phyloP scores from a whole-genome alignment of 306 rosid genomes.

The Vigna angularis region DNA sequence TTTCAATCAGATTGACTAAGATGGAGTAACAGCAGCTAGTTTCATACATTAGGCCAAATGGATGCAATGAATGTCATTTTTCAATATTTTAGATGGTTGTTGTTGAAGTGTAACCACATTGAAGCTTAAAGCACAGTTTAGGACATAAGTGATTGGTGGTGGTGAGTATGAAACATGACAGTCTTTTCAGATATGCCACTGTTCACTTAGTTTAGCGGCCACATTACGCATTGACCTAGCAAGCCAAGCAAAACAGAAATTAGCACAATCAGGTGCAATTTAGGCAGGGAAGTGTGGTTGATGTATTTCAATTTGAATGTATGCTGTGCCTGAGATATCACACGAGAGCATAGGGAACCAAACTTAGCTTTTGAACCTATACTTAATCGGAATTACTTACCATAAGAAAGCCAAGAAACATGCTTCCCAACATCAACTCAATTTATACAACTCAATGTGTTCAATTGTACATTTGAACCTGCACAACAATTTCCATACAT shows the following conservation, averaged over 20 bases:
- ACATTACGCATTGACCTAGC: background rate
- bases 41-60: constrained; percentile 33
- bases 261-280: background rate
- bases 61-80: constrained; percentile 5
- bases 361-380: background rate
- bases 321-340: constrained; percentile 7
- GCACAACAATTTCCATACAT: background rate
- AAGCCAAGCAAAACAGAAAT: background rate
- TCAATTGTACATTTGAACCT: background rate
- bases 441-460: background rate
- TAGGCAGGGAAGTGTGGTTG: background rate
- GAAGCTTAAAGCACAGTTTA: constrained; percentile 24
- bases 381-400: background rate
- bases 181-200: constrained; percentile 16
- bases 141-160: constrained; percentile 1
- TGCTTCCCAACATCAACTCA: constrained; percentile 4
- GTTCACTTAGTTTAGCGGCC: constrained; percentile 19
- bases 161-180: constrained; percentile 25
- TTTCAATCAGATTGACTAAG: constrained; percentile 26
- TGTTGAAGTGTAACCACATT: constrained; percentile 36
- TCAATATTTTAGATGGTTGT: constrained; percentile 32
- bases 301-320: background rate
- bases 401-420: constrained; percentile 2
- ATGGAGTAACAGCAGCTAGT: constrained; percentile 27
- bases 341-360: background rate